A percentile compares a stretch with the other conserved stretches of the same genome.
Evolutionary conservation across 139 green algal genomes (phyloP).

Genomic region (Chlamydomonas incerta): DNA sequence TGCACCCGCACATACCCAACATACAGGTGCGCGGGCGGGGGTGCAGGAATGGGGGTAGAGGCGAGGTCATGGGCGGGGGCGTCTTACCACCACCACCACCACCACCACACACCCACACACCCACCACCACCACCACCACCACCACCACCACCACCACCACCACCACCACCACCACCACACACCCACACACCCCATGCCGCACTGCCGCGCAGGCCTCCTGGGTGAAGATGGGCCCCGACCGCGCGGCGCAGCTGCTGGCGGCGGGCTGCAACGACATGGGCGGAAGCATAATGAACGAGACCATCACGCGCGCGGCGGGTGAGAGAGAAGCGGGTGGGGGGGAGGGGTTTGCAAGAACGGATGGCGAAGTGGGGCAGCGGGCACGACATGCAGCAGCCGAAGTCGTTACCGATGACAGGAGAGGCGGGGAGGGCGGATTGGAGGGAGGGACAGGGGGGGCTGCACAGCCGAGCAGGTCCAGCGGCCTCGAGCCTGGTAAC

Average conservation of each 20-base stretch:
- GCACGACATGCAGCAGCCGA: too few species aligned
- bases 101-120: neutral
- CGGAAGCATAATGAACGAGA: constrained; percentile 93
- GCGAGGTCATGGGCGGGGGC: too few species aligned
- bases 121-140: neutral
- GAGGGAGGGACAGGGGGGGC: too few species aligned
- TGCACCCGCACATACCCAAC: constrained; percentile 79
- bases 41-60: neutral
- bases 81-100: too few species aligned
- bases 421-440: too few species aligned
- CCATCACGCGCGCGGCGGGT: constrained; percentile 89
- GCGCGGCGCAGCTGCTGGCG: constrained; percentile 73
- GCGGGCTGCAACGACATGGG: constrained; percentile 94
- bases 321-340: constrained; percentile 37
- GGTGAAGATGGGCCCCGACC: constrained; percentile 91
- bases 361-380: too few species aligned
- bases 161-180: too few species aligned
- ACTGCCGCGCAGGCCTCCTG: constrained; percentile 63
- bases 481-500: too few species aligned
- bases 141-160: neutral
- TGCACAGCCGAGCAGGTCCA: too few species aligned
- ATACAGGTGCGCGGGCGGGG: constrained; percentile 58
- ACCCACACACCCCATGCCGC: too few species aligned
- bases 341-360: neutral
- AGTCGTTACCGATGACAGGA: too few species aligned